phyloP scores from a whole-genome alignment of 768 basidiomycete species.

The Hebeloma cylindrosporum region DNA sequence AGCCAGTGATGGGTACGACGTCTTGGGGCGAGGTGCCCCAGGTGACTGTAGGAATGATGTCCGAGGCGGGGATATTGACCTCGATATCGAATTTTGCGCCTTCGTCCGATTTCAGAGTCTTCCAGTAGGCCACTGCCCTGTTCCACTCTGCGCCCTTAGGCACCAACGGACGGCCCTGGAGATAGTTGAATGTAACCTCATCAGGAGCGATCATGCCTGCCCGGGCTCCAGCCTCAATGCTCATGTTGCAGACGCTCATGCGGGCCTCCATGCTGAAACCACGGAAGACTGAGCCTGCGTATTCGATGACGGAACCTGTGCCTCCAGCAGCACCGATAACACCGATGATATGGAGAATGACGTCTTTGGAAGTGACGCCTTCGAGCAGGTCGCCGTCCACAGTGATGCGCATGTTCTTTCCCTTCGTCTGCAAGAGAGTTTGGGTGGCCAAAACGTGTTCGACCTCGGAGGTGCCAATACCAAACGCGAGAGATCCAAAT shows the following conservation, averaged over 20 bases:
- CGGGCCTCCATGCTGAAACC: conserved; percentile 87
- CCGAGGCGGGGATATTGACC: conserved; percentile 75
- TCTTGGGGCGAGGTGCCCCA: conserved; percentile 96
- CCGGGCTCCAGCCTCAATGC: conserved; percentile 90
- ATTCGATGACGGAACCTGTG: conserved; percentile 90
- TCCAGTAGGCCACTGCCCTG: conserved; percentile 83
- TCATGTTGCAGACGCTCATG: conserved; percentile 94
- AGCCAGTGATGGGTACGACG: conserved; percentile 77
- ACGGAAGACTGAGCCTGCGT: conserved; percentile 85
- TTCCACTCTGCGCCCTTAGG: conserved; percentile 89
- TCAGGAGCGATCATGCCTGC: conserved; percentile 94
- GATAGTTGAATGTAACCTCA: conserved; percentile 82
- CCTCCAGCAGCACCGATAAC: conserved; percentile 92
- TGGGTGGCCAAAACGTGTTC: conserved; percentile 94
- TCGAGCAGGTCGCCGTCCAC: conserved; percentile 80
- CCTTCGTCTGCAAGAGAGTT: conserved; percentile 82
- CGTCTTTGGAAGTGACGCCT: conserved; percentile 88
- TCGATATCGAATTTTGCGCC: conserved; percentile 85
- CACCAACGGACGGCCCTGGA: conserved; percentile 75
- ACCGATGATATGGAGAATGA: conserved; percentile 88
- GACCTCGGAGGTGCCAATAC: conserved; percentile 92
- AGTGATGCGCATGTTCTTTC: conserved; percentile 90
- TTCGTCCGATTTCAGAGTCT: conserved; percentile 72
- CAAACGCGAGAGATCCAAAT: conserved; percentile 90
- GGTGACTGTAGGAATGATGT: conserved; percentile 87